Conservation (phyloP, 768 basidiomycete species). For the Termitomyces sp. region DNA sequence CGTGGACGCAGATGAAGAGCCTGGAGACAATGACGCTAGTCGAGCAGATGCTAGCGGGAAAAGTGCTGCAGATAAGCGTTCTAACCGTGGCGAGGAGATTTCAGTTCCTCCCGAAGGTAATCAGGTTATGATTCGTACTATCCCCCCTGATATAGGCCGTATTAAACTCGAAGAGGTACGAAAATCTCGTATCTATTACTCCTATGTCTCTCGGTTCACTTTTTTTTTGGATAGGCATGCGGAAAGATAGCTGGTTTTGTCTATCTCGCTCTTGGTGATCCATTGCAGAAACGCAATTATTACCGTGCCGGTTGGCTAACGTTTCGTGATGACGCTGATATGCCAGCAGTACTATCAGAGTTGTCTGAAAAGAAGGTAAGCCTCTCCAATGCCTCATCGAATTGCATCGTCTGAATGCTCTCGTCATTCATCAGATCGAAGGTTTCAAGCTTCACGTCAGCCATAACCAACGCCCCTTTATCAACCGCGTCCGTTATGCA, state of each 20-base stretch:
- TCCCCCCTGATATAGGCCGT: slow-evolving; percentile 90
- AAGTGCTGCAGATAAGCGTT: slow-evolving; percentile 38
- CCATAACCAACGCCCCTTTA: slow-evolving; percentile 71
- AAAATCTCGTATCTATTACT: slow-evolving; percentile 11
- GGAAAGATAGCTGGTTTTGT: slow-evolving; percentile 75
- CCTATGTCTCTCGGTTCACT: slow-evolving; percentile 3
- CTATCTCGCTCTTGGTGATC: slow-evolving; percentile 89
- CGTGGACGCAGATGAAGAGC: slow-evolving; percentile 70
- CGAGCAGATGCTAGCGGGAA: slow-evolving; percentile 61
- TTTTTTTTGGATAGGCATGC: slow-evolving; percentile 53
- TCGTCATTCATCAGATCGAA: slow-evolving; percentile 68
- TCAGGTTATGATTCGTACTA: slow-evolving; percentile 92
- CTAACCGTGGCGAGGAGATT: slow-evolving; percentile 68
- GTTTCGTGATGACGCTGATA: slow-evolving; percentile 83
- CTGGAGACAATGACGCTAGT: slow-evolving; percentile 52
- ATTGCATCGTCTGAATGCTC: slow-evolving; percentile 1
- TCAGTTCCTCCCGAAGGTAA: slow-evolving; percentile 75
- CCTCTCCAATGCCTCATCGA: not conserved
- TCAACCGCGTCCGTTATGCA: slow-evolving; percentile 73
- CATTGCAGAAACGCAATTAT: slow-evolving; percentile 88
- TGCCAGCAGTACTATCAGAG: slow-evolving; percentile 66
- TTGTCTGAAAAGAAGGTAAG: slow-evolving; percentile 83
- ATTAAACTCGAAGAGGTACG: slow-evolving; percentile 86
- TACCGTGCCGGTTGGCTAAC: slow-evolving; percentile 94
- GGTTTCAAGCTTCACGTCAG: slow-evolving; percentile 92